Conservation (phyloP, 805 yeast species). For the Saccharomycopsis sp. region DNA sequence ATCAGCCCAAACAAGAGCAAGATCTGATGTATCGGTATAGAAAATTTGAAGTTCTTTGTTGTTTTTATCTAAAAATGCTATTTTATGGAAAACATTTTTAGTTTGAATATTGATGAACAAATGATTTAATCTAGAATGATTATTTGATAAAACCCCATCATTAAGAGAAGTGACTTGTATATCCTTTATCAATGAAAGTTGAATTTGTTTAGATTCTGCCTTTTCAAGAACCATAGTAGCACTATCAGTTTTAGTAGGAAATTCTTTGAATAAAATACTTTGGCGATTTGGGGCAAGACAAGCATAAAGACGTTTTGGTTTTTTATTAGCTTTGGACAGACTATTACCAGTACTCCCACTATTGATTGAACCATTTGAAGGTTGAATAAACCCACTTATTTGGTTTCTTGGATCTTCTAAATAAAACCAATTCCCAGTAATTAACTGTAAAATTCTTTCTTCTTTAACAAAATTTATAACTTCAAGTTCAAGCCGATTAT, state of each 20-base stretch:
- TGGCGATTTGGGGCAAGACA: conserved; percentile 15
- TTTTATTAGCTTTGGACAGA: no score
- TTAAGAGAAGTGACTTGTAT: conserved; percentile 1
- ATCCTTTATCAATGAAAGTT: conserved; percentile 5
- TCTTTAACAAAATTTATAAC: conserved; percentile 63
- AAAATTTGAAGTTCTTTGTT: conserved; percentile 41
- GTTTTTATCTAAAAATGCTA: conserved; percentile 36
- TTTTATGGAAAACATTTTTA: conserved; percentile 46
- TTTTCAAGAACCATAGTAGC: conserved; percentile 4
- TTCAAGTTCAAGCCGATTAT: conserved; percentile 40
- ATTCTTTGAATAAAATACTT: conserved; percentile 10
- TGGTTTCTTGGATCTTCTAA: conserved; percentile 42
- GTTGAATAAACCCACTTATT: conserved; percentile 10
- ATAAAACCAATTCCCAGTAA: conserved; percentile 76
- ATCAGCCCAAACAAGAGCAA: conserved; percentile 67
- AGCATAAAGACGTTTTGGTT: conserved; percentile 4
- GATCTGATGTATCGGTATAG: conserved; percentile 59
- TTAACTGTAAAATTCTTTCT: conserved; percentile 60
- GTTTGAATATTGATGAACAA: conserved; percentile 32
- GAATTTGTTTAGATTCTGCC: conserved; percentile 4
- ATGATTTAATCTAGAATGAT: not conserved
- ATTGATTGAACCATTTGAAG: conserved; percentile 14
- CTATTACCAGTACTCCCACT: not conserved
- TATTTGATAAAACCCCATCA: not conserved
- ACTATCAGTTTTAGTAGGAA: not conserved